Conservation (phyloP, 371 early-diverging fungal genomes). For the Mucor saturninus region DNA sequence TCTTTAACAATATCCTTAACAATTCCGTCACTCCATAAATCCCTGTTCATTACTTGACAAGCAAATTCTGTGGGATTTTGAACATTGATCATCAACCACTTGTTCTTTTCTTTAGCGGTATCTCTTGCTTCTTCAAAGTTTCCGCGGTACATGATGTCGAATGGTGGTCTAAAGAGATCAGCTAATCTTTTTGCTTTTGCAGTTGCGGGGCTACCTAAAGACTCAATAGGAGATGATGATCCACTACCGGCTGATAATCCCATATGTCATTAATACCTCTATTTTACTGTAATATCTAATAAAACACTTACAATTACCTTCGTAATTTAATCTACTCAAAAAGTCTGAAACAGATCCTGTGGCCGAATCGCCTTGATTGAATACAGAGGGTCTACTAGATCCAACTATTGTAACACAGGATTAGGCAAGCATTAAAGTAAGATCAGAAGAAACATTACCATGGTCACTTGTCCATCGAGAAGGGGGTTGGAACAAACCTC, state of each 20-base stretch:
- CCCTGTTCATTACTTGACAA: conserved; percentile 90
- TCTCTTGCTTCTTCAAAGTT: conserved; percentile 79
- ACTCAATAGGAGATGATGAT: conserved; percentile 13
- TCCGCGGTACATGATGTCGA: conserved; percentile 84
- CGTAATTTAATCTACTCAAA: conserved; percentile 21
- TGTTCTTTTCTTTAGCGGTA: conserved; percentile 63
- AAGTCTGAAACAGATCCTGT: conserved; percentile 40
- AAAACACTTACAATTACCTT: conserved; percentile 13
- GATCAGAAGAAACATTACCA: background rate
- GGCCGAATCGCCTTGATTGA: conserved; percentile 58
- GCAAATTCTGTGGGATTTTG: conserved; percentile 85
- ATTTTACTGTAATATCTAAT: background rate
- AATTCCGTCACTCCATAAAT: conserved; percentile 84
- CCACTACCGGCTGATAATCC: conserved; percentile 6
- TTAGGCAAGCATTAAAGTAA: too few relatives aligned
- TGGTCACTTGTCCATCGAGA: conserved; percentile 11
- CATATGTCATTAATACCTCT: background rate
- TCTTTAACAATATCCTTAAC: conserved; percentile 80
- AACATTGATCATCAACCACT: conserved; percentile 89
- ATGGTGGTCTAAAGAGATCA: conserved; percentile 85
- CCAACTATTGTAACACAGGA: background rate
- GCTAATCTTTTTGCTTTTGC: conserved; percentile 63
- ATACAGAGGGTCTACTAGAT: conserved; percentile 36
- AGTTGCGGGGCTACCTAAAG: conserved; percentile 18
- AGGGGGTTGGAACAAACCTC: conserved; percentile 21